Base-by-base conservation (phyloP, 768 basidiomycete genomes). In the Floccularia luteovirens region DNA sequence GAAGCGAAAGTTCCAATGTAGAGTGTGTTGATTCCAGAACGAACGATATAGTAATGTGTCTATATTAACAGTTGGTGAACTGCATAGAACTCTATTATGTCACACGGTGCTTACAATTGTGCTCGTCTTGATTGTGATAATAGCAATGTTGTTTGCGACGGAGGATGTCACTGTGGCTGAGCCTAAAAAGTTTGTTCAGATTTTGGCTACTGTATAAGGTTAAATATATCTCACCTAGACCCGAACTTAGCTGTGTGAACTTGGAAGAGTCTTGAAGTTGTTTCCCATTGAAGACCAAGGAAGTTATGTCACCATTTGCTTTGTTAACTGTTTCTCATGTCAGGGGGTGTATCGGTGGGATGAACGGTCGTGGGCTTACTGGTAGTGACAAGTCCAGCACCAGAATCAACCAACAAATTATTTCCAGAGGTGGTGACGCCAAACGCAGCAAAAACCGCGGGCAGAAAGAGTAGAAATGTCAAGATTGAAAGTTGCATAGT, bases 41-140 rank as follows among this genome's bases (percentile, higher is more conserved):
- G 60, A 14, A 66, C 62, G 24, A 72, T 67, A 44, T 67, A 67
- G 43, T 71, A 72, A 36, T 74, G 70, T 1, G 66, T 62, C 67
- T 71, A 43, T 24, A 31, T n/a, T n/a, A 21, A 19, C 10, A 20
- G 33, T 14, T 27, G 21, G 31, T 40, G 7, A 30, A 24, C 16
- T 27, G 24, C 28, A n/a, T 12, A 25, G 7, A 27, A 21, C 21
- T 28, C 14, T 7, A 27, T 4, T 14, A 25, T 7, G 20, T 24
- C 36, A 36, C 21, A 2, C 20, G 19, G 16, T 17, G 43, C 59
- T 51, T 47, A 67, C 69, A 39, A 72, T 65, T 22, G 66, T 69
- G 41, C 61, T 64, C 5, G 69, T 69, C 39, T 44, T 57, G 50
- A 68, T 69, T 10, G 68, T 69, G 22, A 72, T 54, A 14, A 61